phyloP scores from a whole-genome alignment of 177 flowering plant genomes.

The Vitis hybrid region DNA sequence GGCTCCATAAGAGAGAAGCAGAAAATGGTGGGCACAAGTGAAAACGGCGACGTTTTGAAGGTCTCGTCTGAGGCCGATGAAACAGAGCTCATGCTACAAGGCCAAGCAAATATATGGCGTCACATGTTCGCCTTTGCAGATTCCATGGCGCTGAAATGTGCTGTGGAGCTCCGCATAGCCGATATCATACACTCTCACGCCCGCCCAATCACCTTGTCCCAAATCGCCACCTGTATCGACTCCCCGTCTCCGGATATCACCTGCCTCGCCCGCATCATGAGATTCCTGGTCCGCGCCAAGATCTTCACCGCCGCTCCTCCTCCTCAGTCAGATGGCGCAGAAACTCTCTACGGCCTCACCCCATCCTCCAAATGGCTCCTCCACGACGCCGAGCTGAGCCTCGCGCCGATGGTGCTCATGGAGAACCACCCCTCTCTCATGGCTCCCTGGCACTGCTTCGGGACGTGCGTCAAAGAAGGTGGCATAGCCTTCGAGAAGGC shows the following conservation, averaged over 20 bases:
- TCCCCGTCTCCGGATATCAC: conserved; percentile 15
- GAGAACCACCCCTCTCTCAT: conserved; percentile 15
- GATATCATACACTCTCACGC: conserved; percentile 40
- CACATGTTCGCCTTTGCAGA: conserved; percentile 28
- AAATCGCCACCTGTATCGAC: conserved; percentile 19
- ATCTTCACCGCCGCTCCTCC: conserved; percentile 21
- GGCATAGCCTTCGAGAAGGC: conserved; percentile 27
- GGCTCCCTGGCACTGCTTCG: conserved; percentile 22
- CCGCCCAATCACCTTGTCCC: conserved; percentile 29
- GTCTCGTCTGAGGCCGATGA: background rate
- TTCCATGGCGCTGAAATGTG: conserved; percentile 41
- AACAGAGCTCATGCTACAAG: conserved; percentile 11
- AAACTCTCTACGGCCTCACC: conserved; percentile 26
- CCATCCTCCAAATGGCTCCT: conserved; percentile 22
- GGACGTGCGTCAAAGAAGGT: conserved; percentile 32
- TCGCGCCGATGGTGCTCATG: conserved; percentile 25
- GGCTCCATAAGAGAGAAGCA: background rate
- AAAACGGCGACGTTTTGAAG: background rate
- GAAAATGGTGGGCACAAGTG: background rate
- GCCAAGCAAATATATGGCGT: conserved; percentile 36
- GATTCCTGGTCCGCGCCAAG: conserved; percentile 26
- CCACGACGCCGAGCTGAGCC: conserved; percentile 13
- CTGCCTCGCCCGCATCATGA: conserved; percentile 37
- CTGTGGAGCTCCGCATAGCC: conserved; percentile 38
- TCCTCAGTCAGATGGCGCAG: conserved; percentile 11